Base-by-base conservation (phyloP, 2,329 filamentous ascomycete genomes). In the Fusarium annulatum region DNA sequence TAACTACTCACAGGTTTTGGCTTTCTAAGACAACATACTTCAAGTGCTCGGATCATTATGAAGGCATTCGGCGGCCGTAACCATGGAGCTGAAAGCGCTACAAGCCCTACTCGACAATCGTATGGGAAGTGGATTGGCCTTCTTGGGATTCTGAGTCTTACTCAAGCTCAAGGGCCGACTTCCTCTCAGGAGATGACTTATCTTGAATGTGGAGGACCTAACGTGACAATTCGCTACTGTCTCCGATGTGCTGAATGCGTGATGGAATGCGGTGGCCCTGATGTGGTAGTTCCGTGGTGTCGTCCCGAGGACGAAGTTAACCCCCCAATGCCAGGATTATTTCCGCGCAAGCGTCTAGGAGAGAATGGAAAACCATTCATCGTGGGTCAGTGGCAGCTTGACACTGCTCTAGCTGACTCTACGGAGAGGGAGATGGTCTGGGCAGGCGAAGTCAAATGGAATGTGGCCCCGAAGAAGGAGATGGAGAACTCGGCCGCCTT, bases 391-490 rank as follows among this genome's bases (percentile, higher is more conserved):
- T 49, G 46, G 46, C 46, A 49, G 0, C 28, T 49, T 1, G 46
- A n/a, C 2, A 49, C 28, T 0, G 5, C 46, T 33, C 7, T 49
- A 7, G 7, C 21, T 33, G 28, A 49, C 0, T 18, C 28, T n/a
- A 14, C 21, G 3, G 21, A 49, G 0, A 33, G 2, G 7, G 46
- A 49, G 46, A 33, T 49, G 28, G 21, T 49, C 10, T 49, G 46
- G 46, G 46, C 46, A n/a, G 46, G 46, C 0, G 21, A 33, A 2
- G 46, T 49, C 10, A n/a, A 49, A 9, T 49, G 46, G 46, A 49
- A 33, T 18, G 46, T n/a, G 21, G 46, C 28, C 28, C 46, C 46
- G 5, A 33, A 49, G 28, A 49, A 49, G 28, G 46, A 0, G 14
- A 49, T 0, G 15, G 28, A 49, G 5, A 49, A 49, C 28, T 49